Base-by-base conservation (phyloP, 208 protist genomes). In the Acanthamoeba rhysodes region DNA sequence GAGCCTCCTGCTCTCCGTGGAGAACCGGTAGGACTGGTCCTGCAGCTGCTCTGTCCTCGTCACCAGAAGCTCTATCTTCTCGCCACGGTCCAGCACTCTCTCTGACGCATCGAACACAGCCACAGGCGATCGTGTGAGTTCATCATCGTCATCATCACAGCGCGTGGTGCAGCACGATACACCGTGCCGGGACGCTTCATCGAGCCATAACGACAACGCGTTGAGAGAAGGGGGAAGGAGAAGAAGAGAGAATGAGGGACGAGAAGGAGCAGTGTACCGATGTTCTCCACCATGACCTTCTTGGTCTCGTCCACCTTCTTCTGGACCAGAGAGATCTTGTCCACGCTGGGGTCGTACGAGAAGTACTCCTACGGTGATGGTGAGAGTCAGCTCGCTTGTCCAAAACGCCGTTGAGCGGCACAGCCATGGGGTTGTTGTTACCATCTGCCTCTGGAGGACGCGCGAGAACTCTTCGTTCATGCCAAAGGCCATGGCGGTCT, bases 31-130 rank as follows among this genome's bases (percentile, higher is more conserved):
- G 10, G 97, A 95, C 76, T 97, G 90, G 48, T 87, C 57, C 55
- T 97, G 97, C 4, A 98, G 84, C 9, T 95, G 74, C 34, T 98
- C 97, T 14, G 97, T 98, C 74, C 96, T 93, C 50, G 97, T 98
- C 9, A 98, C 98, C 10, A 98, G 91, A n/a, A 98, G 95, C 76
- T 98, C 97, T 70, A 98, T 97, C 48, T 95, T 96, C 78, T 98
- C 97, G 59, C 97, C 97, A 76, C 98, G 95, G 50, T 98, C 97
- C 34, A 98, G 95, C 29, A 98, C 93, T 72, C 96, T 97, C 62
- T 98, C 97, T 95, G 95, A 80, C 29, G 20, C 20, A 62, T 0
- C 20, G 3, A 4, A 7, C 29, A 45, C 29, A 8, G 68, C 22
- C 29, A 24, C 29, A 8, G 68, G 22, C 22, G 85, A 88, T 8